Base-by-base conservation (phyloP, 2,329 filamentous ascomycete species). In the Beauveria rudraprayagi region DNA sequence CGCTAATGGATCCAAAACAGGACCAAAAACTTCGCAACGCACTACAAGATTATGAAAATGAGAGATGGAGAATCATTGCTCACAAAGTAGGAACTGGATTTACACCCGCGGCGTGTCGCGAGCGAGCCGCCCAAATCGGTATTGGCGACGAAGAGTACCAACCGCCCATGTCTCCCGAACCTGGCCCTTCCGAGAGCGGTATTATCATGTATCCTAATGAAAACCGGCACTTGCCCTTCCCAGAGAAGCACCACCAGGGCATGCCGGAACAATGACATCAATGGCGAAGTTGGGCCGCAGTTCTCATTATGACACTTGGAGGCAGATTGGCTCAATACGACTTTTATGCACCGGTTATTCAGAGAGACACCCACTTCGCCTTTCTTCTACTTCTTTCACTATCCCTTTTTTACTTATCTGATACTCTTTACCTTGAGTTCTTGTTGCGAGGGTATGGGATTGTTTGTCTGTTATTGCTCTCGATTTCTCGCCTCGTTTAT, bases 31-130 rank as follows among this genome's bases (percentile, higher is more conserved):
- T 94, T 67, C 87, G 85, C 64, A 85, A 82, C 60, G 89, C 90
- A 5, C 83, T 93, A 66, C 85, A 89, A 71, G 90, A 93, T 73
- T 93, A 93, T 78, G 90, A 94, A 71, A 90, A 89, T 76, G 92
- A 96, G 73, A 91, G 91, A 72, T 97, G 92, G 92, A 88, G 91
- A 67, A 91, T 95, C 70, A 87, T 96, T 64, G 89, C 92, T 63
- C 89, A 90, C 70, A 96, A 96, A 76, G 89, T 97, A 68, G 92
- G 92, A 63, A 90, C 87, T 56, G 92, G 92, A 52, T 95, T 96
- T 71, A 94, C 91, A 43, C 90, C 92, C 46, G 84, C 86, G 41
- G 91, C 92, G 50, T 97, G 92, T 76, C 88, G 89, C 73, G 91
- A 96, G 70, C 88, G 91, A 68, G 88, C 87, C 37, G 77, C 83